Conservation (phyloP, 1,284 basidiomycete species). For the Microbotryomycetes sp. region DNA sequence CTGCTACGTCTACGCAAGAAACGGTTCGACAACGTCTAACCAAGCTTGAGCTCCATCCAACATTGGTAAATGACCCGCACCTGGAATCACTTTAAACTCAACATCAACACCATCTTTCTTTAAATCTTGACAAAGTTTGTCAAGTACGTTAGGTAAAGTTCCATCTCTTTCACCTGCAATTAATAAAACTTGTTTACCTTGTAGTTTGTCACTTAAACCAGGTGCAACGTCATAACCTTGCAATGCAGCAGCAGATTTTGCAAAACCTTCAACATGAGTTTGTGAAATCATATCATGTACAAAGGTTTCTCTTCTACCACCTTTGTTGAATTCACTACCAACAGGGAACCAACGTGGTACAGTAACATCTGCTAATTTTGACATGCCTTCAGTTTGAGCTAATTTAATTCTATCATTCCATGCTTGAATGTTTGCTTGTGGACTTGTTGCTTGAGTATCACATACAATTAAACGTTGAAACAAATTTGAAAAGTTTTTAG, state of each 20-base stretch:
- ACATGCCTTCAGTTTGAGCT: constrained; percentile 39
- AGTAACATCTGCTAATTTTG: constrained; percentile 42
- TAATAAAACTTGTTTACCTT: constrained; percentile 39
- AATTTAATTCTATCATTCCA: constrained; percentile 47
- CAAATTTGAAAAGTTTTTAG: constrained; percentile 40
- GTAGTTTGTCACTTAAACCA: constrained; percentile 39
- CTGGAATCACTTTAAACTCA: constrained; percentile 39
- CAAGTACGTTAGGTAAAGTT: constrained; percentile 43
- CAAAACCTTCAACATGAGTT: constrained; percentile 45
- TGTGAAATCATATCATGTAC: constrained; percentile 38
- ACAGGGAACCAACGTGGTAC: constrained; percentile 45
- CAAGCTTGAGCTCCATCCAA: constrained; percentile 37
- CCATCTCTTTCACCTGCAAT: constrained; percentile 46
- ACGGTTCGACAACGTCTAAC: constrained; percentile 29
- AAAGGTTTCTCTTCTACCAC: constrained; percentile 33
- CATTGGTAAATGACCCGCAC: constrained; percentile 46
- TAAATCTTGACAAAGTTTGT: constrained; percentile 39
- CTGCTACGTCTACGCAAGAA: constrained; percentile 20
- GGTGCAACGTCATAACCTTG: constrained; percentile 45
- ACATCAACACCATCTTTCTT: constrained; percentile 37
- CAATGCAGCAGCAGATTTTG: constrained; percentile 42
- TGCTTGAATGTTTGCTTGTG: constrained; percentile 43
- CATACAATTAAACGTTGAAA: constrained; percentile 42
- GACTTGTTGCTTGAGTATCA: constrained; percentile 45
- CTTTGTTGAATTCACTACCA: constrained; percentile 31